These are phyloP conservation scores for Neopestalotiopsis rosae DNA, from an alignment of 2,329 filamentous ascomycete genomes.

Conservation along the genomic window DNA sequence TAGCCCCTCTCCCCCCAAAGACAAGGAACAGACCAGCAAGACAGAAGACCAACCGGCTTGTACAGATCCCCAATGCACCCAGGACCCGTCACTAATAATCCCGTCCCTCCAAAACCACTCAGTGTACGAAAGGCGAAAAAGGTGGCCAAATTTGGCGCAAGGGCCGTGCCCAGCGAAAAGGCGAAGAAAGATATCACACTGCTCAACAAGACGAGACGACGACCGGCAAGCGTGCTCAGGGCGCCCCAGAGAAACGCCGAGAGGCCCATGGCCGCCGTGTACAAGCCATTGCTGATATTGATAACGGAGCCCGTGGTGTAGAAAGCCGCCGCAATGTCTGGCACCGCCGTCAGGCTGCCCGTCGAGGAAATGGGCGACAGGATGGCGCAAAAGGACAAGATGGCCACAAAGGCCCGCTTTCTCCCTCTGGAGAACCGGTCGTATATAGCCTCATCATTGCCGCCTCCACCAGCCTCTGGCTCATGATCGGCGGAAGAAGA, in stretches of 20 bases:
- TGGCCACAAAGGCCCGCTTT: slow-evolving; percentile 45
- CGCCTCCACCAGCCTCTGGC: not conserved
- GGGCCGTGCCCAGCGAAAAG: slow-evolving; percentile 69
- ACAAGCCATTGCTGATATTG: slow-evolving; percentile 72
- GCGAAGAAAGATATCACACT: slow-evolving; percentile 60
- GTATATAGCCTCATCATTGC: not conserved
- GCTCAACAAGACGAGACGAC: slow-evolving; percentile 47
- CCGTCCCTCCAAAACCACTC: slow-evolving; percentile 73
- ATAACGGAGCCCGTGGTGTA: slow-evolving; percentile 66
- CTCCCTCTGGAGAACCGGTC: not conserved
- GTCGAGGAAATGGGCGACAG: slow-evolving; percentile 69
- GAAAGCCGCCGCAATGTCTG: slow-evolving; percentile 67
- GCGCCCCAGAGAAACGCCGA: slow-evolving; percentile 71
- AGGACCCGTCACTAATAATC: slow-evolving; percentile 70
- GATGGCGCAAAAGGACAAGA: slow-evolving; percentile 65
- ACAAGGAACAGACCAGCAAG: not conserved
- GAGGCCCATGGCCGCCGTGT: slow-evolving; percentile 74
- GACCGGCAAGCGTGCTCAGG: slow-evolving; percentile 62
- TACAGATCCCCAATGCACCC: slow-evolving; percentile 59
- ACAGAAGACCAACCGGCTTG: slow-evolving; percentile 4
- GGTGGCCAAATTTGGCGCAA: slow-evolving; percentile 67
- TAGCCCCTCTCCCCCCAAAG: not conserved
- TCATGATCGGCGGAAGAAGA: not conserved
- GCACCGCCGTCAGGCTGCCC: slow-evolving; percentile 67
- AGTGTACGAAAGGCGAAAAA: slow-evolving; percentile 74